Base-by-base conservation (phyloP, 768 basidiomycete species). In the Cubamyces sp. region DNA sequence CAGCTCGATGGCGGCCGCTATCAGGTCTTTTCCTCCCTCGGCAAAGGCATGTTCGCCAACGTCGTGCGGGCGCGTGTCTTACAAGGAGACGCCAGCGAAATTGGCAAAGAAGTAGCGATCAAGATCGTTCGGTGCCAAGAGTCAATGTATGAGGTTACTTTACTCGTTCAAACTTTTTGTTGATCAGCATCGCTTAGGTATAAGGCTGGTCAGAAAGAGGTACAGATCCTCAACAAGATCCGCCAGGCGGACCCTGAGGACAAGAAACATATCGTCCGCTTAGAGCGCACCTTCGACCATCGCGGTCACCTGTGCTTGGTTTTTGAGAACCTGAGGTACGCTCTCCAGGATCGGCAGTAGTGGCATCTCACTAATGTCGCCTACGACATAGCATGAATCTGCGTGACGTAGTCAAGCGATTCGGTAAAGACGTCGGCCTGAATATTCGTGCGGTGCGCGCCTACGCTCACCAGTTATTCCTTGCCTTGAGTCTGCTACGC, bases 11-110 rank as follows among this genome's bases (percentile, higher is more conserved):
- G 88, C 26, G 95, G 92, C 5, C 85, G 91, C 43, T 99, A 98
- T 72, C 94, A 97, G 73, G 94, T 99, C 11, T 95, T 91, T 67
- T 94, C 93, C 50, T 92, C 86, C 50, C 81, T 98, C n/a, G 97
- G 97, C 18, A 96, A 96, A 73, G 97, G 97, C 50, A 99, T 99
- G 96, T 99, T 98, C 73, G 94, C 95, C 50, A 94, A 92, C 58
- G 97, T 99, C 52, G 94, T 98, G 26, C 85, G 92, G 48, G 96
- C 96, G 9, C 86, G 93, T 34, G 83, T 94, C 11, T 78, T 96
- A 46, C 78, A 88, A 75, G 79, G 81, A 53, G 90, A 91, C 37
- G 58, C 80, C 11, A 77, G 80, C 58, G 81, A 84, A 53, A 65
- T 64, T 40, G 82, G 86, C 42, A 78, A 79, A 69, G 96, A 99